Percentiles rank a stretch among this genome's conserved stretches.
Evolutionary conservation across 768 basidiomycete species (phyloP).

Genomic region (Leucocoprinus leucothites): DNA sequence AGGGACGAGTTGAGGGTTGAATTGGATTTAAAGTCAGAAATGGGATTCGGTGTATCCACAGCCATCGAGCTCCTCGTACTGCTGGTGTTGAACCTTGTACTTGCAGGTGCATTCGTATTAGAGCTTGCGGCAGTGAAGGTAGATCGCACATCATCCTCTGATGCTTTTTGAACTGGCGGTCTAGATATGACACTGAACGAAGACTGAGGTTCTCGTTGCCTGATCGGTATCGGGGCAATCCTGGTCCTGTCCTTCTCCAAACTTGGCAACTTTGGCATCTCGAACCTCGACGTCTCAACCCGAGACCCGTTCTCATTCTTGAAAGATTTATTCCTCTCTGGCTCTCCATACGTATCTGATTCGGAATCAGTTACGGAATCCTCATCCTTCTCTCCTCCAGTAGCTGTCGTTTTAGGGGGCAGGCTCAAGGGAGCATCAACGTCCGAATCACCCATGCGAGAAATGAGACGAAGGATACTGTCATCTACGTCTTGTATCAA

Average conservation of each 20-base stretch:
- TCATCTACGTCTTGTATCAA: conserved; percentile 40
- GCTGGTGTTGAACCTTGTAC: conserved; percentile 1
- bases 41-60: not conserved
- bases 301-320: conserved; percentile 1
- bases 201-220: conserved; percentile 49
- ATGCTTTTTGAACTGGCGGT: conserved; percentile 37
- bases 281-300: not conserved
- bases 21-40: not conserved
- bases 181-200: conserved; percentile 64
- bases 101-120: conserved; percentile 5
- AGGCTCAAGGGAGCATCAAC: conserved; percentile 1
- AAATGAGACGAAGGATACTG: conserved; percentile 38
- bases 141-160: conserved; percentile 9
- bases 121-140: not conserved
- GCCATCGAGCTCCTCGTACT: conserved; percentile 8
- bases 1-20: conserved; percentile 2
- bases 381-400: conserved; percentile 15
- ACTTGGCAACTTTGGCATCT: conserved; percentile 13
- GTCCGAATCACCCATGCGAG: conserved; percentile 32
- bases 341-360: conserved; percentile 21
- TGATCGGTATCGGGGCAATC: conserved; percentile 58
- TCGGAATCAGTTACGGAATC: conserved; percentile 9
- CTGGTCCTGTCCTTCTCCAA: conserved; percentile 17
- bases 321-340: conserved; percentile 5
- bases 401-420: not conserved